Base-by-base conservation (phyloP, 331 rosid genomes). In the Pyracantha coccinea region DNA sequence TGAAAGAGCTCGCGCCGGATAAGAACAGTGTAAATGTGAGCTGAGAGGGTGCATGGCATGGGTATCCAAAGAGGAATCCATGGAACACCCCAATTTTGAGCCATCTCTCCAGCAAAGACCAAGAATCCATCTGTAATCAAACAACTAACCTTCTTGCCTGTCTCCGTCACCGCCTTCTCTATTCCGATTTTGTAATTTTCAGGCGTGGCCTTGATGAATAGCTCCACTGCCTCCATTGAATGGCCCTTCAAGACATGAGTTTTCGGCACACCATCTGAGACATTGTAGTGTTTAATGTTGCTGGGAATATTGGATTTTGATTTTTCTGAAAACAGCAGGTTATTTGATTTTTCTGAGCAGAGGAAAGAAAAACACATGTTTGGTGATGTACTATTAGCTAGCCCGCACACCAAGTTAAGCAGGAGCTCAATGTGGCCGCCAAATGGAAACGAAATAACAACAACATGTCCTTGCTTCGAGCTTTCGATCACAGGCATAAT, bases 21-120 rank as follows among this genome's bases (percentile, higher is more conserved):
- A 10, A 79, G 16, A 1, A 71, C 44, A 2, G 83, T 82, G 19
- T 86, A 5, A 10, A 88, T 63, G 73, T 84, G 90, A 11, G 85
- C 77, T 4, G 85, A 78, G 61, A 86, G 81, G 9, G 84, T 44
- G 50, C 45, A 66, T 3, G 90, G 61, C 6, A 72, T 6, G 4
- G 87, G 66, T 20, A 19, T 8, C 93, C 86, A 84, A 52, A 84
- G 19, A 1, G 85, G 62, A 33, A 88, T 17, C 87, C 90, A 88
- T 2, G 87, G 87, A 29, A 86, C 83, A 10, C 73, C 32, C 1
- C 84, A 41, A 3, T 72, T 13, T 12, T 78, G 78, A 63, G 90
- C 86, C 10, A 82, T 19, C 3, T 25, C 1, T 3, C 66, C 38
- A 44, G 79, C 47, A 63, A 77, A 58, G 12, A 74, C 33, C 19